Evolutionary conservation across 208 protist genomes (phyloP).

Genomic region (Leishmania braziliensis): DNA sequence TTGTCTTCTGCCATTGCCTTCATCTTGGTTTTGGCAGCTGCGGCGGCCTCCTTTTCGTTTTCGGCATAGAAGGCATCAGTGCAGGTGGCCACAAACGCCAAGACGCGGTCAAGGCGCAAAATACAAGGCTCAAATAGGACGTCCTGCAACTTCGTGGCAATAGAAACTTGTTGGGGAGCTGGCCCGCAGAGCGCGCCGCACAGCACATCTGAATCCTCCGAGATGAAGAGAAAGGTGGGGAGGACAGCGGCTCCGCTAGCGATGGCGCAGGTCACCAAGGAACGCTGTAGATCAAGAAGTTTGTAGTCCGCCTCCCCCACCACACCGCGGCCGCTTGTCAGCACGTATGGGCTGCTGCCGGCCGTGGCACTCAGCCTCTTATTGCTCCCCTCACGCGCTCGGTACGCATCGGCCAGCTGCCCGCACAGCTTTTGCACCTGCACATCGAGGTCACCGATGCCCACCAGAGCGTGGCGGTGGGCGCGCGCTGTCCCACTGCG

Average conservation of each 20-base stretch:
- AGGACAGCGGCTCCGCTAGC: slow-evolving; percentile 18
- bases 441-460: slow-evolving; percentile 78
- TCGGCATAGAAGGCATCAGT: slow-evolving; percentile 55
- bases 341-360: slow-evolving; percentile 35
- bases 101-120: slow-evolving; percentile 67
- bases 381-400: slow-evolving; percentile 1
- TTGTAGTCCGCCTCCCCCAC: slow-evolving; percentile 92
- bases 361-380: background rate
- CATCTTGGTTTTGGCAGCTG: background rate
- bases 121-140: slow-evolving; percentile 77
- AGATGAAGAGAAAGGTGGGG: slow-evolving; percentile 81
- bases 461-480: slow-evolving; percentile 56
- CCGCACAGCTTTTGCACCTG: slow-evolving; percentile 54
- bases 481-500: slow-evolving; percentile 60
- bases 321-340: slow-evolving; percentile 77
- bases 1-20: slow-evolving; percentile 12
- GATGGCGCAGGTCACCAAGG: slow-evolving; percentile 40
- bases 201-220: slow-evolving; percentile 87
- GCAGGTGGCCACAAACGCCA: slow-evolving; percentile 76
- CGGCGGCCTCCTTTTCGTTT: slow-evolving; percentile 25
- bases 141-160: slow-evolving; percentile 81
- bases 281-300: slow-evolving; percentile 77
- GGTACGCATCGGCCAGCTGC: slow-evolving; percentile 44
- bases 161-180: slow-evolving; percentile 61
- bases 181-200: slow-evolving; percentile 85